Conservation (phyloP, 179 eudicot species). For the Beta corolliflora region DNA sequence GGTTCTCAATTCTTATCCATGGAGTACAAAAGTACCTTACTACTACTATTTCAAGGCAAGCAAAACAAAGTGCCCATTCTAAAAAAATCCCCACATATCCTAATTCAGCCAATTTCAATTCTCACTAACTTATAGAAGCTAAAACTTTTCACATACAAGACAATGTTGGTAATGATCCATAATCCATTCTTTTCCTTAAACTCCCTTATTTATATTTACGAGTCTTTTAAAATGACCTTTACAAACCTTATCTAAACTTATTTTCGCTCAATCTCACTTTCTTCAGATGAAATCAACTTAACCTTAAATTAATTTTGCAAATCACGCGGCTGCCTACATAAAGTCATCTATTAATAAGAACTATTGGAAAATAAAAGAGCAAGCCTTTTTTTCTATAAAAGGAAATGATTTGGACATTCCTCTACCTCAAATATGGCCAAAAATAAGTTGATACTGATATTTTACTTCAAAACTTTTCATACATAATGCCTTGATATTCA, state of each 20-base stretch:
- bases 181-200: too few relatives aligned
- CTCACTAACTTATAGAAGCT: not conserved
- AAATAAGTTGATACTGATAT: not conserved
- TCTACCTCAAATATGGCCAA: not conserved
- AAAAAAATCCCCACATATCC: not conserved
- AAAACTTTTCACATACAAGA: not conserved
- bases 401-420: not conserved
- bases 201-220: too few relatives aligned
- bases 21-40: not conserved
- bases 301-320: too few relatives aligned
- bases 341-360: too few relatives aligned
- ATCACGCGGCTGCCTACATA: not conserved
- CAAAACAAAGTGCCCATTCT: not conserved
- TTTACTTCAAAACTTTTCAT: not conserved
- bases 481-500: conserved; percentile 9
- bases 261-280: too few relatives aligned
- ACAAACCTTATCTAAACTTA: too few relatives aligned
- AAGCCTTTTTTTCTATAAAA: too few relatives aligned
- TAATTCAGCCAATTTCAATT: not conserved
- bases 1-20: not conserved
- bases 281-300: too few relatives aligned
- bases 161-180: too few relatives aligned
- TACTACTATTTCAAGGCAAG: not conserved
- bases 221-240: too few relatives aligned
- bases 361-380: too few relatives aligned